A percentile compares a stretch with the other conserved stretches of the same genome.
Conservation (phyloP, 2,329 filamentous ascomycete species). For the Fusarium oxysporum region DNA sequence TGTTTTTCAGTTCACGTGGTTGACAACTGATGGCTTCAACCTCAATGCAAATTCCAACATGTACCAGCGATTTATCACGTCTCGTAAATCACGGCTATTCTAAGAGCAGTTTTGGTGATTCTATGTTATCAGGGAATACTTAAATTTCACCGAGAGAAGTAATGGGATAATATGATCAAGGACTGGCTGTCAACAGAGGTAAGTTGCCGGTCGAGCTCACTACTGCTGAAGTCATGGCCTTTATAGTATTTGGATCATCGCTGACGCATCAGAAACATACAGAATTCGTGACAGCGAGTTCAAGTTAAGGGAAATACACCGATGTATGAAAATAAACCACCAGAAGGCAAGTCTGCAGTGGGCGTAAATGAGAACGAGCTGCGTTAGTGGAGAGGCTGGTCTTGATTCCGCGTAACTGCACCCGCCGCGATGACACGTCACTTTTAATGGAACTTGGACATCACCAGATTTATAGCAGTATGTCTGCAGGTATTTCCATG, state of each 20-base stretch:
- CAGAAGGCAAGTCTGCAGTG: neutral
- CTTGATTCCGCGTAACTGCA: neutral
- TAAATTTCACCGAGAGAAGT: neutral
- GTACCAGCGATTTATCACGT: no score
- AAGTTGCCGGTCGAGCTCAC: neutral
- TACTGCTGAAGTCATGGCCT: neutral
- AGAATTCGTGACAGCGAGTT: neutral
- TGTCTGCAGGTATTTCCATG: neutral
- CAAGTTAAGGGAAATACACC: neutral
- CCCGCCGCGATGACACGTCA: neutral
- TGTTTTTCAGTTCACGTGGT: neutral
- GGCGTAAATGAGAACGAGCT: neutral
- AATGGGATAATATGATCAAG: neutral
- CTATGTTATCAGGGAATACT: neutral
- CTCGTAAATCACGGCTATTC: neutral
- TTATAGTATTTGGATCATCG: neutral
- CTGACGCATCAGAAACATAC: neutral
- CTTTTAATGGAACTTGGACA: neutral
- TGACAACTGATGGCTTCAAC: neutral
- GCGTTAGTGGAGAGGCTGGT: neutral
- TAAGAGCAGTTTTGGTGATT: neutral
- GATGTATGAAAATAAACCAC: neutral
- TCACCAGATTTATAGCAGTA: neutral
- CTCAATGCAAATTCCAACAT: neutral
- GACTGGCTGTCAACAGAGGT: neutral